phyloP scores from a whole-genome alignment of 2,329 filamentous ascomycete genomes.

The Bipolaris oryzae region DNA sequence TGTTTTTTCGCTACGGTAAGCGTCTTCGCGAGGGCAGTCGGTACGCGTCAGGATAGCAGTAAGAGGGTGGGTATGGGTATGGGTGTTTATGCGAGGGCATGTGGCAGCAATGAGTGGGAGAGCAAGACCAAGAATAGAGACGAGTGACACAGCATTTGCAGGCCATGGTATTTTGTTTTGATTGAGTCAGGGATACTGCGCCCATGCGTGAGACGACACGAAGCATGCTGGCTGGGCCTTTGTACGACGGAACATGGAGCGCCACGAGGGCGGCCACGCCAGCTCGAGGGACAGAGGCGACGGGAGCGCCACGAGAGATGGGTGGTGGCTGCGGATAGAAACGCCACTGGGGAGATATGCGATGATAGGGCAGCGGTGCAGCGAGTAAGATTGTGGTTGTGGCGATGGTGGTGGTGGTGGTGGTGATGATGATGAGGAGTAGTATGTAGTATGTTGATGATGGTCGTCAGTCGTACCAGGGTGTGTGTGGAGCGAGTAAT shows the following conservation, averaged over 20 bases:
- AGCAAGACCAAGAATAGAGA: conserved; percentile 41
- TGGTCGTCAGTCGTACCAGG: conserved; percentile 36
- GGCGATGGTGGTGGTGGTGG: conserved; percentile 3
- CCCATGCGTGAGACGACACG: conserved; percentile 45
- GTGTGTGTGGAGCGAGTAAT: conserved; percentile 28
- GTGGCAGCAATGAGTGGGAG: conserved; percentile 21
- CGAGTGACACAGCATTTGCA: conserved; percentile 41
- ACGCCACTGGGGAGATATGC: conserved; percentile 35
- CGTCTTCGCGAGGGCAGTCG: conserved; percentile 55
- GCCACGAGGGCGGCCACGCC: conserved; percentile 47
- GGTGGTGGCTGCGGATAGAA: conserved; percentile 32
- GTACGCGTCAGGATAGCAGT: conserved; percentile 50
- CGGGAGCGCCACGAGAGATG: conserved; percentile 28
- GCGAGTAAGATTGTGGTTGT: conserved; percentile 15
- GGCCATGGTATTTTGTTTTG: conserved; percentile 42
- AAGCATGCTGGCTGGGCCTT: conserved; percentile 38
- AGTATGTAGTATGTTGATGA: conserved; percentile 20
- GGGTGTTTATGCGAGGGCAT: conserved; percentile 10
- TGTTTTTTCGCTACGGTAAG: conserved; percentile 59
- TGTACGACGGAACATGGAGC: conserved; percentile 37
- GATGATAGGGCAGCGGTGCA: conserved; percentile 26
- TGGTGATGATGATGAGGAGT: conserved; percentile 24
- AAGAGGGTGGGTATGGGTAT: conserved; percentile 8
- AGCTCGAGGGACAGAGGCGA: conserved; percentile 33
- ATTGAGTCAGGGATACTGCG: conserved; percentile 40